Percentiles rank a stretch among this genome's conserved stretches.
These are phyloP conservation scores for Globisporangium sylvaticum DNA, from an alignment of 352 stramenopile genomes.

Conservation along the genomic window DNA sequence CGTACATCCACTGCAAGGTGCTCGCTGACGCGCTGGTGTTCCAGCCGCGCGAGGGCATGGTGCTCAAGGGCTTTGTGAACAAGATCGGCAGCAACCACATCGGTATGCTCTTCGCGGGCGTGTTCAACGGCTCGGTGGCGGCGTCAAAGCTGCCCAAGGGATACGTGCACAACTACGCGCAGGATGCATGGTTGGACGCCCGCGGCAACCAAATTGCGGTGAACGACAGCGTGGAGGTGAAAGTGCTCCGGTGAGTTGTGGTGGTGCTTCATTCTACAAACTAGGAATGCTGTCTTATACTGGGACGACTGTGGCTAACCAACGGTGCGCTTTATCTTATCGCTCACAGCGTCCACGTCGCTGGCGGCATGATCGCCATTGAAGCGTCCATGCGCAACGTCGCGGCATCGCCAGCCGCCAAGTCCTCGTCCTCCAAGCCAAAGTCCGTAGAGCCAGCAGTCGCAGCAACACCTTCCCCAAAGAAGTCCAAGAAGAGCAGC, in stretches of 20 bases:
- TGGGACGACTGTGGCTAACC: too few relatives aligned
- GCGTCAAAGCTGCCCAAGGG: constrained; percentile 69
- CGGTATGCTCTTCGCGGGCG: constrained; percentile 74
- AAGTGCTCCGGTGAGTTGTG: constrained; percentile 59
- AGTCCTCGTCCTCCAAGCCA: not conserved
- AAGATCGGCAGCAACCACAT: constrained; percentile 88
- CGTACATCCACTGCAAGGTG: constrained; percentile 81
- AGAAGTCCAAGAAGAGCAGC: constrained; percentile 13
- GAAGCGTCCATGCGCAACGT: constrained; percentile 68
- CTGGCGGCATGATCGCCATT: constrained; percentile 77
- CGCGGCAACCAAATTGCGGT: constrained; percentile 57
- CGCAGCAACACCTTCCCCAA: constrained; percentile 10
- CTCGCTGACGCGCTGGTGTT: constrained; percentile 71
- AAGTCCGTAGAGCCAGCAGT: not conserved
- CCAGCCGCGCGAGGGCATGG: constrained; percentile 60
- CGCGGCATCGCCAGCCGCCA: constrained; percentile 9
- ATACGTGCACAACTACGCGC: constrained; percentile 76
- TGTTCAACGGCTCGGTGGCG: constrained; percentile 81
- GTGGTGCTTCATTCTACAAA: not conserved
- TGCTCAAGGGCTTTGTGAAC: constrained; percentile 58
- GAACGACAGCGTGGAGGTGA: constrained; percentile 59
- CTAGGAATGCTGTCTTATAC: too few relatives aligned
- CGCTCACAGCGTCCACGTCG: constrained; percentile 51
- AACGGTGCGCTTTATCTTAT: too few relatives aligned
- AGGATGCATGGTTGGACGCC: constrained; percentile 66